Percentiles rank a stretch among this genome's conserved stretches.
Evolutionary conservation across 2,329 filamentous ascomycete genomes (phyloP).

Genomic region (Corynespora cassiicola): DNA sequence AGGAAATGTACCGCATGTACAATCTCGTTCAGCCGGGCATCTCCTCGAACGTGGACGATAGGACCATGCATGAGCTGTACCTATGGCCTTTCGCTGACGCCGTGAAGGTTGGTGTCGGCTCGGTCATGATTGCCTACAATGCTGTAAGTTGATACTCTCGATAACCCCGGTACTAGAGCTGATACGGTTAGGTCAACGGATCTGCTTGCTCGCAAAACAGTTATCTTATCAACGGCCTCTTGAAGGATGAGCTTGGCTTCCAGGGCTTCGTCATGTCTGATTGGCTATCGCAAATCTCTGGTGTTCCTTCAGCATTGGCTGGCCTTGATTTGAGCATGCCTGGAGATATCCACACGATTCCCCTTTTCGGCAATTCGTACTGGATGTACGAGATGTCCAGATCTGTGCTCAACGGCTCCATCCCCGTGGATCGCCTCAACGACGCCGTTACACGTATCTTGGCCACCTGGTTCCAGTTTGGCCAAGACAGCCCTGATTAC

Average conservation of each 20-base stretch:
- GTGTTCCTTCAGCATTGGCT: constrained; percentile 78
- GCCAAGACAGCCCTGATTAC: constrained; percentile 46
- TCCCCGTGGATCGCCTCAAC: constrained; percentile 82
- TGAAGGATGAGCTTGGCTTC: constrained; percentile 87
- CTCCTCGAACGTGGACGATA: constrained; percentile 73
- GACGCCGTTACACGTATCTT: constrained; percentile 89
- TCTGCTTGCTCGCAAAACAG: constrained; percentile 73
- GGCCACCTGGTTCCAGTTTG: constrained; percentile 78
- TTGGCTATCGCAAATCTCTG: constrained; percentile 85
- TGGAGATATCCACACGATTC: constrained; percentile 66
- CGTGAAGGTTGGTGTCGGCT: constrained; percentile 76
- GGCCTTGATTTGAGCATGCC: constrained; percentile 86
- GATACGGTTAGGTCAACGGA: constrained; percentile 47
- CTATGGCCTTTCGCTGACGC: constrained; percentile 86
- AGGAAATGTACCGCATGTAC: constrained; percentile 60
- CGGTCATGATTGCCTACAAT: constrained; percentile 83
- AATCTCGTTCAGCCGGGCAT: constrained; percentile 42
- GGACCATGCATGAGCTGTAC: constrained; percentile 79
- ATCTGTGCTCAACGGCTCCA: constrained; percentile 79
- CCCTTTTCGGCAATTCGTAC: constrained; percentile 53
- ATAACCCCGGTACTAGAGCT: too few relatives aligned
- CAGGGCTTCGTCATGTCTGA: constrained; percentile 90
- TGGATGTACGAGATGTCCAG: constrained; percentile 79
- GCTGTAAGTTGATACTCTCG: constrained; percentile 35
- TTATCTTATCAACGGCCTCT: constrained; percentile 80